Evolutionary conservation across 1,284 basidiomycete species (phyloP).

Genomic region (Malassezia pachydermatis): DNA sequence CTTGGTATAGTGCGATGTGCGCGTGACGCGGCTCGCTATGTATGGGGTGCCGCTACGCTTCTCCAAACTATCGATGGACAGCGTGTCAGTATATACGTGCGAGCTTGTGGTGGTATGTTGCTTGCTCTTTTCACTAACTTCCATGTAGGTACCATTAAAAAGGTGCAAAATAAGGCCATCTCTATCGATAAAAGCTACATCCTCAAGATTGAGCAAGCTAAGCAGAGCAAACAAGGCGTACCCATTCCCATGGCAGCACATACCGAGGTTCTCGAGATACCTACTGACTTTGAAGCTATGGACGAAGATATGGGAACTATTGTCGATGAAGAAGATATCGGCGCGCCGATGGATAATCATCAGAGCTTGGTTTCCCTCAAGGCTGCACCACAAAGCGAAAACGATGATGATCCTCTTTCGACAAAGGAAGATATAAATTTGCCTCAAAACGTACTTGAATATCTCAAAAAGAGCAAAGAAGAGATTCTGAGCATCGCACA

Average conservation of each 20-base stretch:
- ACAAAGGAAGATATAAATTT: background rate
- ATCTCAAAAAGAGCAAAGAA: background rate
- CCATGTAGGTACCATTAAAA: constrained; percentile 17
- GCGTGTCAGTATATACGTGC: constrained; percentile 8
- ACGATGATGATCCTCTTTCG: too few relatives aligned
- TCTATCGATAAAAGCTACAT: constrained; percentile 12
- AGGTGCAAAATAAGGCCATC: constrained; percentile 15
- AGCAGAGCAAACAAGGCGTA: background rate
- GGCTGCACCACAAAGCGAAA: background rate
- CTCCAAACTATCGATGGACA: constrained; percentile 8
- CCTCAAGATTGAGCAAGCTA: constrained; percentile 8
- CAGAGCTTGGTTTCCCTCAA: background rate
- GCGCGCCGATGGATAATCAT: background rate
- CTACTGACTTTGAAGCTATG: background rate
- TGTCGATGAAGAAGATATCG: background rate
- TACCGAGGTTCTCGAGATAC: background rate
- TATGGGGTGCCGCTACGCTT: constrained; percentile 16
- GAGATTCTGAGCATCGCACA: constrained; percentile 9
- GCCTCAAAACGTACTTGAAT: background rate
- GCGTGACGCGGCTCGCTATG: constrained; percentile 12
- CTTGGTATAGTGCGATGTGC: constrained; percentile 13
- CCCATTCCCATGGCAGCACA: background rate
- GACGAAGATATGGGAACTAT: constrained; percentile 4
- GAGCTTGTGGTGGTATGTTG: constrained; percentile 5
- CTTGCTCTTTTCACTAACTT: too few relatives aligned